These are phyloP conservation scores for Rhizopogon roseolus DNA, from an alignment of 768 basidiomycete genomes.

Conservation along the genomic window DNA sequence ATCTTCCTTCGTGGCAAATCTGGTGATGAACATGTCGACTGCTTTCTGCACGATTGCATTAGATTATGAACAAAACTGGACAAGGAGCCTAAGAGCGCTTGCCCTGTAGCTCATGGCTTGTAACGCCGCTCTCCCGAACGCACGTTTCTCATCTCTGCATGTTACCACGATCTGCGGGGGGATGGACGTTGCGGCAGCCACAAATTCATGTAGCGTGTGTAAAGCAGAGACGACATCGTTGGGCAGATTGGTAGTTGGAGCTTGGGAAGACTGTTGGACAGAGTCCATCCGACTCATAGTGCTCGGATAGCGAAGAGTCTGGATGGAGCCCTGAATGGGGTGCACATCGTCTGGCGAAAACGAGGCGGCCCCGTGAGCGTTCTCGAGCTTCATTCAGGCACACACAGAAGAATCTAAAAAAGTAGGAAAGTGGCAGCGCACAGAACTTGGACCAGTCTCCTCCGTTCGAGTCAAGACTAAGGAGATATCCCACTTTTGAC, in stretches of 20 bases:
- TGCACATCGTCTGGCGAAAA: not conserved
- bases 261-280: conserved; percentile 17
- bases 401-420: no score
- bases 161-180: conserved; percentile 29
- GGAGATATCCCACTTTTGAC: no score
- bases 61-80: not conserved
- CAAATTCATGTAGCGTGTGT: conserved; percentile 22
- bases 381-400: no score
- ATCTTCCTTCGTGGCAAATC: conserved; percentile 29
- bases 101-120: conserved; percentile 30
- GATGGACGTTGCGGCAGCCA: conserved; percentile 21
- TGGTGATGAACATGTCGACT: conserved; percentile 26
- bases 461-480: no score
- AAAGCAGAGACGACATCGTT: conserved; percentile 25
- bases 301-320: not conserved
- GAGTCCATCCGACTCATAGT: conserved; percentile 24
- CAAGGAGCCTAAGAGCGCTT: conserved; percentile 4
- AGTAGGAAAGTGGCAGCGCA: no score
- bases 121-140: conserved; percentile 24
- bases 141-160: conserved; percentile 25
- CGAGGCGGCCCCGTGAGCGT: not conserved
- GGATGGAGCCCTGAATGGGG: not conserved
- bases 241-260: conserved; percentile 12
- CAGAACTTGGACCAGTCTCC: no score
- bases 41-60: conserved; percentile 17